Evolutionary conservation across 139 green algal species (phyloP).

Genomic region (Auxenochlorella pyrenoidosa): DNA sequence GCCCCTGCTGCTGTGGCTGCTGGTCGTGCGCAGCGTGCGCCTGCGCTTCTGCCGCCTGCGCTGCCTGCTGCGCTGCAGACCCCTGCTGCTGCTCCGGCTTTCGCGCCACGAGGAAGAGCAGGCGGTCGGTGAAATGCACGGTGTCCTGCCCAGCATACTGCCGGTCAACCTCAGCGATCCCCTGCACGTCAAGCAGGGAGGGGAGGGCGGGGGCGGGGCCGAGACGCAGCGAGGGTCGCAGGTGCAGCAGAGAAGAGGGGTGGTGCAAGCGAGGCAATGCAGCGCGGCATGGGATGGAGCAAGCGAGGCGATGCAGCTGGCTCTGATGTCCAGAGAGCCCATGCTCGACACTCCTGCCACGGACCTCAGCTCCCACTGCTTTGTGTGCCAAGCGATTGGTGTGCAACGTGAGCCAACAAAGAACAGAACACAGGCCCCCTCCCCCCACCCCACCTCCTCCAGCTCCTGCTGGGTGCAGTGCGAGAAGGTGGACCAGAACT

Average conservation of each 20-base stretch:
- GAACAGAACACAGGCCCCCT: too few species aligned
- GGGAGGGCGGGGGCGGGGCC: background rate
- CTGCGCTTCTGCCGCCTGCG: background rate
- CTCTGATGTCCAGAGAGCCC: too few species aligned
- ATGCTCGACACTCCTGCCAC: too few species aligned
- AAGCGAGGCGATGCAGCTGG: too few species aligned
- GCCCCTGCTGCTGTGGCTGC: background rate
- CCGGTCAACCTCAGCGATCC: slow-evolving; percentile 17
- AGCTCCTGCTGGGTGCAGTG: slow-evolving; percentile 29
- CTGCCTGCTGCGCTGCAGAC: background rate
- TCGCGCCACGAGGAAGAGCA: slow-evolving; percentile 30
- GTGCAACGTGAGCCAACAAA: too few species aligned
- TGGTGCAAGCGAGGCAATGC: too few species aligned
- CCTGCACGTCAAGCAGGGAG: background rate
- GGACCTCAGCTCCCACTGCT: too few species aligned
- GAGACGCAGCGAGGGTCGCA: too few species aligned
- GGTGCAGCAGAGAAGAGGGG: too few species aligned
- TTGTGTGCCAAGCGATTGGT: too few species aligned
- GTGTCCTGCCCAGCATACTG: slow-evolving; percentile 28
- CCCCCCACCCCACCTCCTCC: background rate
- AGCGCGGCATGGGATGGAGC: too few species aligned
- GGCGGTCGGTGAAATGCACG: slow-evolving; percentile 27
- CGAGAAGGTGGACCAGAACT: slow-evolving; percentile 39
- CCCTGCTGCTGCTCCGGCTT: background rate
- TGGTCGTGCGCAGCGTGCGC: background rate